A percentile compares a stretch with the other conserved stretches of the same genome.
Evolutionary conservation across 1,284 basidiomycete species (phyloP).

Genomic region (Puccinia hordei): DNA sequence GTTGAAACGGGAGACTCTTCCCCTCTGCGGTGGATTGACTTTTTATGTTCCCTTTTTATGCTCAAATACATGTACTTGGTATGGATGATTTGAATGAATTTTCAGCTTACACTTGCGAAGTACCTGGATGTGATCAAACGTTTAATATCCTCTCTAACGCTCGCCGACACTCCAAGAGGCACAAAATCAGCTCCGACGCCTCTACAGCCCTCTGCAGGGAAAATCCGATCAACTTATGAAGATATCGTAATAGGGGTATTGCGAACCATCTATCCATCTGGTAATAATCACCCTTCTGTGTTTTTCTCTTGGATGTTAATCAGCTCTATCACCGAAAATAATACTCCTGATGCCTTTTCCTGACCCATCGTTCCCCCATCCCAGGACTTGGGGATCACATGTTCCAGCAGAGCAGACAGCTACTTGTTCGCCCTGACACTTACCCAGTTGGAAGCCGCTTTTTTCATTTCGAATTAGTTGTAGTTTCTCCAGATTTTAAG

Average conservation of each 20-base stretch:
- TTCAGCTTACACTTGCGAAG: constrained; percentile 32
- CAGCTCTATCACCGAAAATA: neutral
- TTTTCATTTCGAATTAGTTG: no score
- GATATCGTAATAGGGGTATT: neutral
- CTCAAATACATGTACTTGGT: neutral
- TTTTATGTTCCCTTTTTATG: neutral
- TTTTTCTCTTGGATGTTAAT: neutral
- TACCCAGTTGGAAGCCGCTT: no score
- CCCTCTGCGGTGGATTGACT: neutral
- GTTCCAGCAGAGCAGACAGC: no score
- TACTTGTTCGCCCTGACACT: no score
- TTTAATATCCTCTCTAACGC: constrained; percentile 44
- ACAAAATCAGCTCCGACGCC: neutral
- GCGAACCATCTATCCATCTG: neutral
- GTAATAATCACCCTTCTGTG: neutral
- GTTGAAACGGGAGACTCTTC: neutral
- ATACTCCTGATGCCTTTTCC: neutral
- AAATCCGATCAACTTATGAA: constrained; percentile 13
- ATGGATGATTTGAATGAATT: neutral
- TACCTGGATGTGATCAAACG: constrained; percentile 30
- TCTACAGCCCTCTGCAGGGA: neutral
- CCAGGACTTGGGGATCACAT: no score
- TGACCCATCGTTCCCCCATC: neutral
- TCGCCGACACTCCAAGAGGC: constrained; percentile 29
- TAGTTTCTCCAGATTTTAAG: no score